Conservation (phyloP, 768 basidiomycete species). For the Russula virescens region DNA sequence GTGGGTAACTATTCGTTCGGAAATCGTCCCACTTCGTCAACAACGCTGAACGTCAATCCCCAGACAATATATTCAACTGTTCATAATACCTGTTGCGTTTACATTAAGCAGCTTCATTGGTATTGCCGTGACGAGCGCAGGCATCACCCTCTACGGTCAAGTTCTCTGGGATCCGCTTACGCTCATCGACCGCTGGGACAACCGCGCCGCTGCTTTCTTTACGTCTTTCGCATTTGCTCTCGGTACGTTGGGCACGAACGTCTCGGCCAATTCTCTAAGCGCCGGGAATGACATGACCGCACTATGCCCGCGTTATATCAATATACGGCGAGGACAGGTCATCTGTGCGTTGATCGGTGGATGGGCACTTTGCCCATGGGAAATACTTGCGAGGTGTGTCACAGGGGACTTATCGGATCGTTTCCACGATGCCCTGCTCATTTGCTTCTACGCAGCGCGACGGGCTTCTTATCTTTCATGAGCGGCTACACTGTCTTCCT, state of each 20-base stretch:
- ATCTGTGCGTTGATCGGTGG: slow-evolving; percentile 78
- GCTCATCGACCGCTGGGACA: slow-evolving; percentile 78
- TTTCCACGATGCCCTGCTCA: neutral
- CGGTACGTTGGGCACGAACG: slow-evolving; percentile 58
- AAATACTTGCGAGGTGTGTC: slow-evolving; percentile 54
- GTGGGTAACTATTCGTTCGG: slow-evolving; percentile 34
- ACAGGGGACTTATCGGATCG: slow-evolving; percentile 22
- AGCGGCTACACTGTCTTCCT: slow-evolving; percentile 81
- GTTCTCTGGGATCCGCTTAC: slow-evolving; percentile 68
- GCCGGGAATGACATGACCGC: slow-evolving; percentile 85
- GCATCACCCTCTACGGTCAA: slow-evolving; percentile 61
- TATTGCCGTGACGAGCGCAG: slow-evolving; percentile 75
- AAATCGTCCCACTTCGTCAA: neutral
- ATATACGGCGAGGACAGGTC: slow-evolving; percentile 69
- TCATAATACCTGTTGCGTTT: slow-evolving; percentile 73
- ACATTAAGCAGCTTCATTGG: slow-evolving; percentile 74
- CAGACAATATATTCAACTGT: slow-evolving; percentile 68
- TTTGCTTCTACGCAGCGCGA: slow-evolving; percentile 35
- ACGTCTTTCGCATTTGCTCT: slow-evolving; percentile 67
- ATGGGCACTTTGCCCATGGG: slow-evolving; percentile 85
- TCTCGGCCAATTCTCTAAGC: slow-evolving; percentile 70
- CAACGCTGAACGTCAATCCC: neutral
- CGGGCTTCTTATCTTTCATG: slow-evolving; percentile 73
- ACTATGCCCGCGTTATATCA: slow-evolving; percentile 70
- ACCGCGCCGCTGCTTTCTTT: slow-evolving; percentile 83